These are phyloP conservation scores for Herpetospermum pedunculosum DNA, from an alignment of 306 rosid genomes.

Conservation along the genomic window DNA sequence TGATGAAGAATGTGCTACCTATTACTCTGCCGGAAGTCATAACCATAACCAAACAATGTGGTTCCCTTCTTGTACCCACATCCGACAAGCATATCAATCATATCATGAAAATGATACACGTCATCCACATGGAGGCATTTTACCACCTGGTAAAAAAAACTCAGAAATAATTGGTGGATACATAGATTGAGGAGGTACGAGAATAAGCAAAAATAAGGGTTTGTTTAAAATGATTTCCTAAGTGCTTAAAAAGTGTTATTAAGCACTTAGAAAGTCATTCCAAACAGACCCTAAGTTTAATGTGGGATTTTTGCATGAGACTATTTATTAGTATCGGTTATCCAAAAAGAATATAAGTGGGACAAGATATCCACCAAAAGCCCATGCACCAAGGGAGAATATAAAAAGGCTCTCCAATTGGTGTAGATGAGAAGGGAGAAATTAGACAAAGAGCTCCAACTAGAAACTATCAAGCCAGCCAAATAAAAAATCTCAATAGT, in stretches of 20 bases:
- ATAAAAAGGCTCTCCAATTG: background rate
- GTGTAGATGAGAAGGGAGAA: background rate
- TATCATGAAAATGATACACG: constrained; percentile 76
- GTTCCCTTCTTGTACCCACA: constrained; percentile 86
- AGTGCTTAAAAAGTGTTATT: no score
- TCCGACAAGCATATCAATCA: constrained; percentile 74
- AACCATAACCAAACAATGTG: constrained; percentile 90
- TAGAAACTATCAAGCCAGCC: background rate
- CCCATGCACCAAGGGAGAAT: background rate
- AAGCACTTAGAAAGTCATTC: no score
- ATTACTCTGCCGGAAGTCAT: constrained; percentile 91
- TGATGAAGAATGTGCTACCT: constrained; percentile 30
- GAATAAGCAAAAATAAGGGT: background rate
- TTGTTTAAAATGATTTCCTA: no score
- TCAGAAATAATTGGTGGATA: background rate
- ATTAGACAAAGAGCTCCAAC: background rate
- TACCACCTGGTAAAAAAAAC: constrained; percentile 34
- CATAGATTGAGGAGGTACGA: background rate
- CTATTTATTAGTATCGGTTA: background rate
- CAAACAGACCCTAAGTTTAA: no score
- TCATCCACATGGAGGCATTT: constrained; percentile 60
- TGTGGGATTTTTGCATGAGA: background rate
- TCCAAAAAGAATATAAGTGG: background rate
- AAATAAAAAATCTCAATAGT: background rate
- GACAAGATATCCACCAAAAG: background rate